These are phyloP conservation scores for Nothophoma quercina DNA, from an alignment of 2,329 filamentous ascomycete genomes.

Conservation along the genomic window DNA sequence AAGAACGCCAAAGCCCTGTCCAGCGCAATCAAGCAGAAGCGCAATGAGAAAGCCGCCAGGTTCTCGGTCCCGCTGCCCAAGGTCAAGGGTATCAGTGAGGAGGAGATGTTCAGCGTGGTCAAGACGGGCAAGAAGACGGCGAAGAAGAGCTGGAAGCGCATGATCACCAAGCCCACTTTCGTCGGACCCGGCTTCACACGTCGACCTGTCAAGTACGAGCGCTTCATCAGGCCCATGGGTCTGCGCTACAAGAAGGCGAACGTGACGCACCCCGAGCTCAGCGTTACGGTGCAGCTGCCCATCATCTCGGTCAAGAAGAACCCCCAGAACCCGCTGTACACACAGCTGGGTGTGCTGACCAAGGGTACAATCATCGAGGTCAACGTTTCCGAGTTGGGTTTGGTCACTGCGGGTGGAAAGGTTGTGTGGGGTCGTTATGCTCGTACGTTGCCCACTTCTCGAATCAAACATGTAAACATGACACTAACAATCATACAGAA, in stretches of 20 bases:
- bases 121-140: conserved; percentile 86
- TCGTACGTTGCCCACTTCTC: conserved; percentile 29
- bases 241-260: conserved; percentile 81
- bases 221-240: conserved; percentile 62
- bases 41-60: conserved; percentile 85
- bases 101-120: conserved; percentile 96
- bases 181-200: conserved; percentile 91
- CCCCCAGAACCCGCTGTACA: conserved; percentile 87
- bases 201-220: conserved; percentile 77
- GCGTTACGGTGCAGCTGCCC: conserved; percentile 82
- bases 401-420: conserved; percentile 91
- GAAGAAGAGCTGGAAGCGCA: conserved; percentile 81
- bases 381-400: conserved; percentile 88
- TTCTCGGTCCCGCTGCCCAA: conserved; percentile 93
- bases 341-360: conserved; percentile 82
- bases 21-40: conserved; percentile 93
- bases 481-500: conserved; percentile 13
- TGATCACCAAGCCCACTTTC: conserved; percentile 85
- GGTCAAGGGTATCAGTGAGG: conserved; percentile 90
- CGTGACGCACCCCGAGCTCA: conserved; percentile 77
- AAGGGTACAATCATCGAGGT: conserved; percentile 74
- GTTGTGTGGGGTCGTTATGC: conserved; percentile 54
- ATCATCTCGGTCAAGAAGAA: conserved; percentile 77
- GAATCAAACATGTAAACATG: too few relatives aligned
- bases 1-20: conserved; percentile 77